Percentiles rank a stretch among this genome's conserved stretches.
These are phyloP conservation scores for Paecilomyces formosus DNA, from an alignment of 2,329 filamentous ascomycete genomes.

Conservation along the genomic window DNA sequence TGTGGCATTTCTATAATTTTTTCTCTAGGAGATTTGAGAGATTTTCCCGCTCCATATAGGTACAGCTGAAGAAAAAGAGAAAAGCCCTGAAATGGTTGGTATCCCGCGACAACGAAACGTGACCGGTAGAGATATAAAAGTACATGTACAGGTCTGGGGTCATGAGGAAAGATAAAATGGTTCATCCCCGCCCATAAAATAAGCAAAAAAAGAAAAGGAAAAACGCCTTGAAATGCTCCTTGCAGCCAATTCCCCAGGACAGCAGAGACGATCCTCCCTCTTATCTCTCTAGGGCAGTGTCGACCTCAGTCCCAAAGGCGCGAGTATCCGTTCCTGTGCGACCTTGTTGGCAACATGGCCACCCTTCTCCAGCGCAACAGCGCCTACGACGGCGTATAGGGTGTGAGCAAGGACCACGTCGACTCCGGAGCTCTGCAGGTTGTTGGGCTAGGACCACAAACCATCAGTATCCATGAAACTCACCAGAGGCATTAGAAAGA, in stretches of 20 bases:
- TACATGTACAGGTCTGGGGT: slow-evolving; percentile 18
- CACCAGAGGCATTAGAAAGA: not conserved
- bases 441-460: slow-evolving; percentile 46
- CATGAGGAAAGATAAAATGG: not conserved
- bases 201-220: slow-evolving; percentile 12
- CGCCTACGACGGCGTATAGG: slow-evolving; percentile 79
- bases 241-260: slow-evolving; percentile 1
- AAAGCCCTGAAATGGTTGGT: slow-evolving; percentile 14
- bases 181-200: slow-evolving; percentile 5
- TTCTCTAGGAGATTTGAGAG: not conserved
- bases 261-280: not conserved
- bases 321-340: slow-evolving; percentile 68
- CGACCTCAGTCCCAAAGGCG: slow-evolving; percentile 32
- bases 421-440: slow-evolving; percentile 65
- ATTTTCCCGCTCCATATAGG: not conserved
- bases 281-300: not conserved
- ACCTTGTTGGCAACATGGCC: slow-evolving; percentile 68
- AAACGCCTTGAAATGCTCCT: slow-evolving; percentile 32
- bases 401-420: slow-evolving; percentile 68
- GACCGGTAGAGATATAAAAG: slow-evolving; percentile 16
- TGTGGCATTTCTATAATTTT: slow-evolving; percentile 3
- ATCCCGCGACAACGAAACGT: slow-evolving; percentile 5
- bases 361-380: slow-evolving; percentile 80
- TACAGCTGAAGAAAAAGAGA: slow-evolving; percentile 5
- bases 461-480: not conserved